Evolutionary conservation across 352 stramenopile species (phyloP), one percentile per base, ranked within the genome.

Genomic region (Phytophthora kernoviae): DNA sequence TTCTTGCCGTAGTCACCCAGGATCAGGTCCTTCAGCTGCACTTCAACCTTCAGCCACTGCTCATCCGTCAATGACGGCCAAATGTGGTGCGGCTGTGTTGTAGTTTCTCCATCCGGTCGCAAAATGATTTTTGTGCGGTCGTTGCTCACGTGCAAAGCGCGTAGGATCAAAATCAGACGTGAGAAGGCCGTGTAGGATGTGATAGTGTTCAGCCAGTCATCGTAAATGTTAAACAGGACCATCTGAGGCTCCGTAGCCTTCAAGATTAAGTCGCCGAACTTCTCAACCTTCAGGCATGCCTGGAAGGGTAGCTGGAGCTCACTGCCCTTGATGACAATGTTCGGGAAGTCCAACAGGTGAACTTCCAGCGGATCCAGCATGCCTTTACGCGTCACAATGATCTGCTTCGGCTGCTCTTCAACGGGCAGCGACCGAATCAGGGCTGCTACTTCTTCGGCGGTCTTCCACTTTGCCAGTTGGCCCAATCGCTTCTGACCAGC

Each of bases 121-220:
- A 99, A 72, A 44, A 99, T 98, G 42, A 99, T 81, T 79, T 98
- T 98, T 2, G 95, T 98, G 18, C 91, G 81, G 57, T 98, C 95
- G 32, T 94, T 90, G 84, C 97, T 99, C 18, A 99, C 97, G 70
- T 99, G 97, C 21, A 99, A 73, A 10, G 97, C 97, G 49, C 98
- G 92, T 32, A 99, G 81, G 61, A 99, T 99, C 52, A 99, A 82
- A 66, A 99, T 99, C 55, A 99, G 75, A 33, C 98, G 87, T 44
- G 96, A 99, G 77, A 99, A 99, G 2, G 98, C 97, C n/a, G 98
- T 99, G 88, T 99, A 99, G 15, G 95, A 99, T 24, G 97, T 99
- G 78, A 99, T 99, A 1, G 94, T 98, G 73, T 99, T 99, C 12
- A 99, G 84, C 98, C 98, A 99, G 83, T 99, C 98, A 73, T 99